Base-by-base conservation (phyloP, 305 asterid species). In the Fraxinus nigra region DNA sequence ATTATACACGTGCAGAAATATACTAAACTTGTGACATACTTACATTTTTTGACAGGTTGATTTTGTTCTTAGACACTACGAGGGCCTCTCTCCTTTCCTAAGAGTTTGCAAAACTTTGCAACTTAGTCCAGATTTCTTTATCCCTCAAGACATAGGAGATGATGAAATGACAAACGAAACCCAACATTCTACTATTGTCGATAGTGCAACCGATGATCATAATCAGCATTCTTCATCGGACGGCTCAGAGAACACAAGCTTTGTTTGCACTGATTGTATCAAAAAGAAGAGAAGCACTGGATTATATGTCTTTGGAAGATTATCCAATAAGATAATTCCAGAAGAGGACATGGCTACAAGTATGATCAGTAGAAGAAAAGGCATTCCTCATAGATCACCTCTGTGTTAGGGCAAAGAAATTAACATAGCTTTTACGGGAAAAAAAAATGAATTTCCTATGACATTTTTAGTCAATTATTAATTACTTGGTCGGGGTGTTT, bases 361-460 rank as follows among this genome's bases (percentile, higher is more conserved):
- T 90, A 90, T 93, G 92, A 67, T 67, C 35, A 95, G 92, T 86
- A 91, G 99, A 87, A 92, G 99, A 85, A 95, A 95, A 92, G 88
- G 99, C 72, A 93, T 92, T 77, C 99, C 99, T 67, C 99, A 89
- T 83, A 93, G 99, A 89, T 92, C 99, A 82, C 98, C 99, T 37
- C 82, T 95, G 86, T 95, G 98, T 87, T 95, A 92, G 90, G 79
- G 38, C 74, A 32, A 14, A 43, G 26, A 59, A 37, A 69, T 69
- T 7, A 35, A 72, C 74, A 80, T 72, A 81, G 74, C 72, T 59
- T 69, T 67, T 85, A 40, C 80, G 46, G 80, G 14, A 80, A 75
- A 32, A 80, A 51, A 34, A 56, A 20, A 87, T 85, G 85, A 83
- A 86, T 81, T 83, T 87, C 81, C 83, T 85, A 83, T 81, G 90